Evolutionary conservation across 148 eudicot species (phyloP).

Genomic region (Fagopyrum esculentum): DNA sequence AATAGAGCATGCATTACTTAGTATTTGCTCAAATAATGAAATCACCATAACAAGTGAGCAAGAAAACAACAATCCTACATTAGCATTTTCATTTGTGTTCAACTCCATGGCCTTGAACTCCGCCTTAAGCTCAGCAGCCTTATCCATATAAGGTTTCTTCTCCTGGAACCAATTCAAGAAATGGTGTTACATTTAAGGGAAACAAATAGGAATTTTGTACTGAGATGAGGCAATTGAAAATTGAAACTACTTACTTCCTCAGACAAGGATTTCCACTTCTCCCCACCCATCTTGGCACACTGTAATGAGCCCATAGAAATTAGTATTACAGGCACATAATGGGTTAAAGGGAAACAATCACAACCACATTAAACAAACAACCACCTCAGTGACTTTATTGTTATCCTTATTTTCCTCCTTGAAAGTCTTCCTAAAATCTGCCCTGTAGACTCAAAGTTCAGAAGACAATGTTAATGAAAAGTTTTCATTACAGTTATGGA

Average conservation of each 20-base stretch:
- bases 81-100: slow-evolving; percentile 36
- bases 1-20: neutral
- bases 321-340: neutral
- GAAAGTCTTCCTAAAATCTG: slow-evolving; percentile 62
- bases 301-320: neutral
- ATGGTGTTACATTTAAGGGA: neutral
- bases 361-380: neutral
- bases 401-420: slow-evolving; percentile 74
- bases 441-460: slow-evolving; percentile 32
- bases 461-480: neutral
- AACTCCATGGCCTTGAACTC: slow-evolving; percentile 52
- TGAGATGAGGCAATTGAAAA: neutral
- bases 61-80: slow-evolving; percentile 16
- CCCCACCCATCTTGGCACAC: neutral
- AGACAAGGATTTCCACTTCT: slow-evolving; percentile 64
- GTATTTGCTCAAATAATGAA: neutral
- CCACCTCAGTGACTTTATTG: slow-evolving; percentile 56
- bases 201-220: neutral
- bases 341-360: neutral
- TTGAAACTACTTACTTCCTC: slow-evolving; percentile 55
- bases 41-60: neutral
- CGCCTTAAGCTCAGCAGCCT: slow-evolving; percentile 69
- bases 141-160: slow-evolving; percentile 60
- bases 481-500: neutral
- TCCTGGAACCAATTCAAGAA: slow-evolving; percentile 34